A percentile compares a stretch with the other conserved stretches of the same genome.
Evolutionary conservation across 2,329 filamentous ascomycete genomes (phyloP).

Genomic region (Cadophora sp.): DNA sequence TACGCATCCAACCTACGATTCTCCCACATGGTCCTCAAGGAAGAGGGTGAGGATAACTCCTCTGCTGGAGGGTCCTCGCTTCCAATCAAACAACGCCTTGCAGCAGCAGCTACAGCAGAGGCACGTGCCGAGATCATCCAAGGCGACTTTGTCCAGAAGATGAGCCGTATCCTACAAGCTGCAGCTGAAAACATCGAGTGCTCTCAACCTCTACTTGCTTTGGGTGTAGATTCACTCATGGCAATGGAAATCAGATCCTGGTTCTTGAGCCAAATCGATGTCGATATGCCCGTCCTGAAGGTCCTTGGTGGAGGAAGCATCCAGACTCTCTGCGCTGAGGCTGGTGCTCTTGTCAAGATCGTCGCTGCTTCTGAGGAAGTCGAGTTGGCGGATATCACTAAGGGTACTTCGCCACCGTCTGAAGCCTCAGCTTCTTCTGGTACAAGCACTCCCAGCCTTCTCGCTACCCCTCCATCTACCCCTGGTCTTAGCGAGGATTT

Average conservation of each 20-base stretch:
- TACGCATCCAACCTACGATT: slow-evolving; percentile 28
- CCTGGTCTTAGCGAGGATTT: slow-evolving; percentile 25
- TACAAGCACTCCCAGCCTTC: slow-evolving; percentile 15
- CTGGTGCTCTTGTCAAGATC: slow-evolving; percentile 25
- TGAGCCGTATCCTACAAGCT: slow-evolving; percentile 34
- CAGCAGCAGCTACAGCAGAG: slow-evolving; percentile 15
- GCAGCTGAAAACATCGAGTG: slow-evolving; percentile 43
- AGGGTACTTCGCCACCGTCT: slow-evolving; percentile 20
- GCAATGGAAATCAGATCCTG: slow-evolving; percentile 48
- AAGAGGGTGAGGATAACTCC: slow-evolving; percentile 23
- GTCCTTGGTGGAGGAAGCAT: slow-evolving; percentile 31
- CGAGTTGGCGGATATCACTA: neutral
- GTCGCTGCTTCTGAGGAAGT: slow-evolving; percentile 7
- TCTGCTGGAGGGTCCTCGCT: slow-evolving; percentile 43
- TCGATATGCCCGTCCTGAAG: slow-evolving; percentile 39
- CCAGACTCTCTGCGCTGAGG: slow-evolving; percentile 23
- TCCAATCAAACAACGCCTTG: slow-evolving; percentile 25
- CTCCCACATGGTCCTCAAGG: slow-evolving; percentile 25
- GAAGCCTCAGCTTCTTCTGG: slow-evolving; percentile 25
- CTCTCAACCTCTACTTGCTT: slow-evolving; percentile 37
- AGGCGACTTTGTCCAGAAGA: slow-evolving; percentile 37
- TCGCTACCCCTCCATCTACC: slow-evolving; percentile 22
- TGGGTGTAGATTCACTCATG: slow-evolving; percentile 44
- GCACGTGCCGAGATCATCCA: slow-evolving; percentile 23
- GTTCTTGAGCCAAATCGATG: slow-evolving; percentile 53